phyloP scores from a whole-genome alignment of 2,329 filamentous ascomycete genomes.

The Diplodia sapinea region DNA sequence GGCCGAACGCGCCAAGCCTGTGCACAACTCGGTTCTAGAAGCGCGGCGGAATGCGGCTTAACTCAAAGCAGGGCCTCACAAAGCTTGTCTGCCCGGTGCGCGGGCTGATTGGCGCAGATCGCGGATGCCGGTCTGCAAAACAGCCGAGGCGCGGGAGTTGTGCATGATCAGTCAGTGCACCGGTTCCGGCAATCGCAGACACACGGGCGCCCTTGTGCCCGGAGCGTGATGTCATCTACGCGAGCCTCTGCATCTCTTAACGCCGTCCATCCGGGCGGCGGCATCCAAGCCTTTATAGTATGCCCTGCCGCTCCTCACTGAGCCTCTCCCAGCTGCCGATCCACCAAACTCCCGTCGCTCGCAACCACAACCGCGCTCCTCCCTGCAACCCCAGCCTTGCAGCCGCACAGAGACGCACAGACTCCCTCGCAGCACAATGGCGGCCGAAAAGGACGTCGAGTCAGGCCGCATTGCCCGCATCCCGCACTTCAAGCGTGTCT shows the following conservation, averaged over 20 bases:
- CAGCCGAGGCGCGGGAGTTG: background rate
- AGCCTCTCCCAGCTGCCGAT: background rate
- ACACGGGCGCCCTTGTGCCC: background rate
- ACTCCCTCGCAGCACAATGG: background rate
- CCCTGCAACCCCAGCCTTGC: background rate
- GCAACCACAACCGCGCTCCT: background rate
- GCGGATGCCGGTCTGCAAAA: background rate
- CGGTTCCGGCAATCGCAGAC: background rate
- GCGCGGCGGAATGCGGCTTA: background rate
- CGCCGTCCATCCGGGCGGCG: background rate
- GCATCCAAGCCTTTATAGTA: conserved; percentile 4
- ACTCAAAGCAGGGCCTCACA: background rate
- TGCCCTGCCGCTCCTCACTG: background rate
- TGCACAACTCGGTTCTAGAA: background rate
- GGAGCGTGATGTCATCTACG: conserved; percentile 6
- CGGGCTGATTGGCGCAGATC: background rate
- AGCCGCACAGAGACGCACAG: background rate
- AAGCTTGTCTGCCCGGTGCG: background rate
- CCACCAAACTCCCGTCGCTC: background rate
- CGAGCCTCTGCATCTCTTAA: background rate
- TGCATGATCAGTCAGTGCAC: background rate
- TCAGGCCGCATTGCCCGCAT: conserved; percentile 25
- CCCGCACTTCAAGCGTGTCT: conserved; percentile 51
- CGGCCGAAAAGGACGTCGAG: conserved; percentile 31
- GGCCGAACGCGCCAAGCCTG: background rate